These are phyloP conservation scores for Pelargonium citronellum DNA, from an alignment of 441 rosid genomes.

Conservation along the genomic window DNA sequence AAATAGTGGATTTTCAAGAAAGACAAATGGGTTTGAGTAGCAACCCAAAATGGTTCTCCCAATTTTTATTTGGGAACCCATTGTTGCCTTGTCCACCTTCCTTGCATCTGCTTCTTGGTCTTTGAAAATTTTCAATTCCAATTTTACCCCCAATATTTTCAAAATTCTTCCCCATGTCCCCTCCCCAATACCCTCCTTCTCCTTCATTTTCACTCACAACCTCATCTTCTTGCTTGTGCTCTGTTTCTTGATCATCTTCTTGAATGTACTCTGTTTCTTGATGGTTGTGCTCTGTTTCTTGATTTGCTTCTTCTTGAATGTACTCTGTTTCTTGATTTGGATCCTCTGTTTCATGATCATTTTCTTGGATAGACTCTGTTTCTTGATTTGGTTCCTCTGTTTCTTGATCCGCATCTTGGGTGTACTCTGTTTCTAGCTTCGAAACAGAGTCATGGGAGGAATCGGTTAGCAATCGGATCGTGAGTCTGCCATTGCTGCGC, in stretches of 20 bases:
- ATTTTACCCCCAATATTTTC: constrained; percentile 32
- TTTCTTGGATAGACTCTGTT: background rate
- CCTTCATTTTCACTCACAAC: constrained; percentile 9
- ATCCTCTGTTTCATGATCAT: constrained; percentile 12
- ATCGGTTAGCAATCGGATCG: constrained; percentile 28
- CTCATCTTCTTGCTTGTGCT: background rate
- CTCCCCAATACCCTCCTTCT: constrained; percentile 2
- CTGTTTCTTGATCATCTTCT: constrained; percentile 23
- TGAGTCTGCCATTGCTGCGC: constrained; percentile 53
- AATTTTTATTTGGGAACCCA: constrained; percentile 26
- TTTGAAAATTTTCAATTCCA: constrained; percentile 33
- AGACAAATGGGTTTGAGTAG: constrained; percentile 5
- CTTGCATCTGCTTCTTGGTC: constrained; percentile 39
- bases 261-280: background rate
- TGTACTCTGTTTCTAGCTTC: constrained; percentile 13
- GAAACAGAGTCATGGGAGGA: too few species aligned
- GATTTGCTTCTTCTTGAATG: background rate
- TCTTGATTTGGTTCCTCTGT: constrained; percentile 15
- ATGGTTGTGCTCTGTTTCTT: constrained; percentile 7
- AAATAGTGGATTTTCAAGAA: background rate
- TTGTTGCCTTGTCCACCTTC: constrained; percentile 38
- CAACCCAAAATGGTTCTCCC: constrained; percentile 8
- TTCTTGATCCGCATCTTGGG: background rate
- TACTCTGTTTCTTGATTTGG: constrained; percentile 8
- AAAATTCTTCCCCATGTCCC: constrained; percentile 10